These are phyloP conservation scores for Penicillium maclennaniae DNA, from an alignment of 495 filamentous ascomycete species.

Conservation along the genomic window DNA sequence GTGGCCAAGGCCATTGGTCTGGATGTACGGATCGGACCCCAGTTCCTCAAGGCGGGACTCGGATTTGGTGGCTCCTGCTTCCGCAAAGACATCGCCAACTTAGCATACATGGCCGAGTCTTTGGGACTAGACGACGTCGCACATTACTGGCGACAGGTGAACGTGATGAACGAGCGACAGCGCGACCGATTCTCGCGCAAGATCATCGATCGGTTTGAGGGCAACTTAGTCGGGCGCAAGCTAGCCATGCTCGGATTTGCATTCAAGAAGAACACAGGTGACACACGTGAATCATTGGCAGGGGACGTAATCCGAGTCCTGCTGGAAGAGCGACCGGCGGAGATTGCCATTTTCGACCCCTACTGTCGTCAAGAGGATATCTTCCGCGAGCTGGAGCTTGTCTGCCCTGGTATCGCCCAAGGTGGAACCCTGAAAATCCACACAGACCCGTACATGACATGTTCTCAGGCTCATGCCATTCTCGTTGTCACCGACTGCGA, in stretches of 20 bases:
- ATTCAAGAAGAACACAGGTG: conserved; percentile 79
- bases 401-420: background rate
- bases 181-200: conserved; percentile 61
- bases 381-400: conserved; percentile 31
- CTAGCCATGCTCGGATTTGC: conserved; percentile 72
- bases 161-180: conserved; percentile 76
- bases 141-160: conserved; percentile 70
- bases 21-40: conserved; percentile 66
- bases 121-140: conserved; percentile 69
- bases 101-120: conserved; percentile 70
- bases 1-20: conserved; percentile 65
- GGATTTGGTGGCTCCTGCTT: conserved; percentile 84
- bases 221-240: conserved; percentile 67
- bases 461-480: conserved; percentile 33
- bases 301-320: conserved; percentile 64
- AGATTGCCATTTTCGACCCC: conserved; percentile 75
- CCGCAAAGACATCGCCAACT: conserved; percentile 74
- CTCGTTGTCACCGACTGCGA: conserved; percentile 39
- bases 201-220: conserved; percentile 63
- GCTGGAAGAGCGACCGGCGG: conserved; percentile 55
- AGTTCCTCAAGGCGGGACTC: conserved; percentile 72
- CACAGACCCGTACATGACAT: conserved; percentile 36
- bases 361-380: conserved; percentile 51
- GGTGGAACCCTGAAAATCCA: conserved; percentile 26
- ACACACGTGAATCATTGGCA: conserved; percentile 70